Evolutionary conservation across 495 filamentous ascomycete genomes (phyloP), one percentile per base, ranked within the genome.

Genomic region (Talaromyces trachyspermus): DNA sequence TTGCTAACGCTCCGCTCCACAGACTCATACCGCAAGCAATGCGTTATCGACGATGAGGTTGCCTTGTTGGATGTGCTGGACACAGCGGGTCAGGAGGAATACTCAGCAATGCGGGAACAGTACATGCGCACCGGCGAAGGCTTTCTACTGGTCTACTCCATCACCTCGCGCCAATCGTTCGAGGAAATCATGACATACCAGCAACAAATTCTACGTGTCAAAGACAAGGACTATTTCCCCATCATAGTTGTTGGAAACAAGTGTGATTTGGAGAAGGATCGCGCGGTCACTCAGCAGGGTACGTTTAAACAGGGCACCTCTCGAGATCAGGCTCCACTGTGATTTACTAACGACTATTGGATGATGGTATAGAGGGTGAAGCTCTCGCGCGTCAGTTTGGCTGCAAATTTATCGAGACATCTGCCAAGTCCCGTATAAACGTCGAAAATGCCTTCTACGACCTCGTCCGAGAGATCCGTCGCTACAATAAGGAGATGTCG

Each of bases 1-100:
- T 43, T 3, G 32, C 36, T 46, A 19, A 43, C 35, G 11, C 23
- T 4, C 6, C 23, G 10, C 44, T 15, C 30, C 47, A 43, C 67
- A 98, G 92, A 98, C 65, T 97, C 92, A 50, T 98, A 98, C 75
- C 91, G 92, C 69, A 98, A 98, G 82, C 91, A 97, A 78, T 97
- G 94, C 63, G 83, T 94, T 46, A 94, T 98, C 65, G 92, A 98
- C 63, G 92, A 96, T 57, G 92, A 97, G 66, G 88, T 96, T 53
- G 94, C 92, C 35, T 79, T 96, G 45, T 83, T 98, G 61, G 92
- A 98, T 64, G 91, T 98, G 45, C 83, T 98, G 57, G 92, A 98
- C 65, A 98, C 92, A 40, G 92, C 92, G 45, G 92, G 92, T 45
- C 92, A 98, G 69, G 92, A 98, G 68, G 92, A 98, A 70, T 98